Evolutionary conservation across 805 yeast species (phyloP).

Genomic region (Teunomyces pallodes): DNA sequence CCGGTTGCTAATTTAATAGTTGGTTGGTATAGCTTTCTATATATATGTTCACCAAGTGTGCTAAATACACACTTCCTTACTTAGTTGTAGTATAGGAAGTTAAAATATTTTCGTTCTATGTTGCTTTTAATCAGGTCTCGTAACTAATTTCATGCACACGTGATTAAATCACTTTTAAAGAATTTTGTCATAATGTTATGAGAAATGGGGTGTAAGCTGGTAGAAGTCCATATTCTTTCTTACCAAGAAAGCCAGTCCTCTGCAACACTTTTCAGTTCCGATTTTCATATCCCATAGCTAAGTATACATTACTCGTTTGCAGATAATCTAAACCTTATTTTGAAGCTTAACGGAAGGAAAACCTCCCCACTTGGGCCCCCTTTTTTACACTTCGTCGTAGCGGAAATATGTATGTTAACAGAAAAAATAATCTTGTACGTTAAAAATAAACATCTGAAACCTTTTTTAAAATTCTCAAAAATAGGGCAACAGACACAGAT

Average conservation of each 20-base stretch:
- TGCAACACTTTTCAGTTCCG: not conserved
- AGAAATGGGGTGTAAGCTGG: not conserved
- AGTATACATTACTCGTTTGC: not conserved
- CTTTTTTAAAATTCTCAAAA: not conserved
- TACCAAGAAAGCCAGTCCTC: not conserved
- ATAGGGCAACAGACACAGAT: not conserved
- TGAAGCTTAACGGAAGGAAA: not conserved
- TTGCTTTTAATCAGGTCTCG: constrained; percentile 1
- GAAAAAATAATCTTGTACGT: not conserved
- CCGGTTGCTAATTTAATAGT: no score
- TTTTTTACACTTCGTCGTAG: not conserved
- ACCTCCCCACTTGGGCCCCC: constrained; percentile 1
- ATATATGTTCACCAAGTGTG: not conserved
- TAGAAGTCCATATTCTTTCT: not conserved
- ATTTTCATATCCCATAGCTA: not conserved
- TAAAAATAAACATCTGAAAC: constrained; percentile 3
- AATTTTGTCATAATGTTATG: not conserved
- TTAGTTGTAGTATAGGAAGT: not conserved
- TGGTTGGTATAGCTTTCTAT: not conserved
- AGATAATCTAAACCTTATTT: not conserved
- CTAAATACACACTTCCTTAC: not conserved
- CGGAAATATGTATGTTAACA: not conserved
- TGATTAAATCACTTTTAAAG: not conserved
- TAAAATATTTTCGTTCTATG: constrained; percentile 1
- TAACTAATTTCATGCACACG: constrained; percentile 3